Base-by-base conservation (phyloP, 1,284 basidiomycete species). In the Ganoderma resinaceum region DNA sequence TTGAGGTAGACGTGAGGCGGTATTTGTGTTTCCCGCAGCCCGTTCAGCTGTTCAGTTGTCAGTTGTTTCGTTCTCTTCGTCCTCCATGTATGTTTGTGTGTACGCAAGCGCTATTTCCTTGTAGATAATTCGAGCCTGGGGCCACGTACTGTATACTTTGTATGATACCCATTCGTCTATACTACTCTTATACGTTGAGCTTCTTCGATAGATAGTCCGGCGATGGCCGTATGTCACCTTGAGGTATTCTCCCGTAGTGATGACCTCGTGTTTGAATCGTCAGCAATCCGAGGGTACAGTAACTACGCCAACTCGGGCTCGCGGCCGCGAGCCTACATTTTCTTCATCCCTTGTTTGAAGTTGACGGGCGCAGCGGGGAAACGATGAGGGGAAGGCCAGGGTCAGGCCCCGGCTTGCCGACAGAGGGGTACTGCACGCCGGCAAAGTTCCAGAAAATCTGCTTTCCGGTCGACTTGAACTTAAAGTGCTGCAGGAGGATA, bases 371-470 rank as follows among this genome's bases (percentile, higher is more conserved):
- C 37, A 38, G 37, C 37, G 37, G 37, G 2, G 37, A 38, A 38
- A 38, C 37, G 37, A 38, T 38, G 37, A 38, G 37, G 7, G 37
- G 37, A 2, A 38, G 37, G 9, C 37, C 37, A 12, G 37, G 37
- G 37, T 38, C 37, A 38, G 9, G 2, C 37, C 37, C 37, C 2
- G 37, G 37, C 37, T 2, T 12, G 11, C 69, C 72, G 2, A 70
- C 61, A 5, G 67, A 70, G 3, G 74, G 74, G 59, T 68, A 75
- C 43, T 70, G 66, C 26, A 73, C 65, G 16, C 58, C 70, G 18
- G 67, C 69, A n/a, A 66, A 62, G 63, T 75, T 75, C 74, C 74
- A 75, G 20, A 23, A 29, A 31, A 75, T 70, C 4, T 67, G 62
- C 63, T 71, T 70, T 18, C 61, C 66, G 12, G 72, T 62, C 33